Conservation (phyloP, 2,329 filamentous ascomycete genomes). For the Penicillium sp. region DNA sequence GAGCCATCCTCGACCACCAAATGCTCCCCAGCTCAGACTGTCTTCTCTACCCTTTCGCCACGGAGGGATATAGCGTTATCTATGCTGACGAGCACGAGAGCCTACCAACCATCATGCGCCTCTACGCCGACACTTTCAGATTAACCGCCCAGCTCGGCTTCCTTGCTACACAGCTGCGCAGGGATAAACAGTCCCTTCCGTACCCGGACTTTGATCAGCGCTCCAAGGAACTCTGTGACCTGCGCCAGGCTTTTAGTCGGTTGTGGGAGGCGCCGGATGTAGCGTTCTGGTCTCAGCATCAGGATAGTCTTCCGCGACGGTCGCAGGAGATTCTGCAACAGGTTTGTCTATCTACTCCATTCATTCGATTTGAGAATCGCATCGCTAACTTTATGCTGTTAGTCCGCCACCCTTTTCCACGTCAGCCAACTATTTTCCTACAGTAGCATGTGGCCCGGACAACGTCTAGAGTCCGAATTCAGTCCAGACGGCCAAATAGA, state of each 20-base stretch:
- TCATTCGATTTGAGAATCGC: not conserved
- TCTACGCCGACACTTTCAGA: conserved; percentile 52
- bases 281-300: conserved; percentile 39
- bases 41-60: conserved; percentile 42
- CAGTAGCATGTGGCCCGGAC: conserved; percentile 57
- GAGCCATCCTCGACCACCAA: conserved; percentile 51
- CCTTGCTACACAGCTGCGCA: conserved; percentile 46
- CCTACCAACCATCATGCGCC: conserved; percentile 46
- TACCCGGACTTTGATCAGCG: conserved; percentile 28
- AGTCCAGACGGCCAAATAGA: conserved; percentile 48
- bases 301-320: conserved; percentile 41
- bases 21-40: conserved; percentile 50
- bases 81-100: conserved; percentile 43
- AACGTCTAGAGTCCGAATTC: conserved; percentile 47
- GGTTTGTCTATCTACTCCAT: conserved; percentile 34
- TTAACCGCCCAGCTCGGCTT: conserved; percentile 52
- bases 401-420: conserved; percentile 52
- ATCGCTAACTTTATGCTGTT: not conserved
- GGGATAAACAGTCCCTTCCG: conserved; percentile 34
- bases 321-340: conserved; percentile 49
- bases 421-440: conserved; percentile 57
- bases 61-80: conserved; percentile 39
- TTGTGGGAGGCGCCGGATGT: conserved; percentile 46
- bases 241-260: conserved; percentile 42
- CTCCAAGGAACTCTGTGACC: conserved; percentile 38